Evolutionary conservation across 23 red algal genomes (phyloP), one percentile per base, ranked within the genome.

Genomic region (Gracilaria caudata): DNA sequence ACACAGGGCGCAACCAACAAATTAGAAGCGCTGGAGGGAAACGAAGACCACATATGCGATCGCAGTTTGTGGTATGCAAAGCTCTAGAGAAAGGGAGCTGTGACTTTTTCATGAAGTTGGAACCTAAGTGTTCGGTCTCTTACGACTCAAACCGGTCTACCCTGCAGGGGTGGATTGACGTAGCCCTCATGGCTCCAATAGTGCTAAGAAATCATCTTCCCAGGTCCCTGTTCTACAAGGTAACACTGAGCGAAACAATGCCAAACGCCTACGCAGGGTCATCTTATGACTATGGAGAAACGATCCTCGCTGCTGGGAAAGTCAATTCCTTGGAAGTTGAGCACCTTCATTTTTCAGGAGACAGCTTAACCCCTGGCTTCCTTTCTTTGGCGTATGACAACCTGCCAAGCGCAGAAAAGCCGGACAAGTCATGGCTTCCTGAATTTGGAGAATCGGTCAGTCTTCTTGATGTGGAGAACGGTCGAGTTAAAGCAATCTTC

Each of bases 301-400:
- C 73, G 7, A 63, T 86, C 25, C 30, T 86, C 30, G 90, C 90
- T 4, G 74, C 80, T 16, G 90, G 81, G 20, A 80, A 30, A 37
- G 51, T 93, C 49, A 29, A 70, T 16, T 73, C 90, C 1, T 66
- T 86, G 39, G 56, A 85, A 63, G 24, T 39, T 7, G 81, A 58
- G 17, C 81, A 93, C 56, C 72, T 93, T 40, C 90, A 93, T 79
- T 78, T 85, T 55, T 74, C 82, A 28, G 90, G 73, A 36, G 68
- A 85, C 44, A 86, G 64, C 33, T 33, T 85, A 28, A 86, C 40
- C 29, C 36, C 49, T n/a, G 56, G 65, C 28, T 85, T 85, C 19
- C 64, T 93, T 32, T 84, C 80, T 51, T 25, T 86, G 51, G 80
- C 73, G 33, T 93, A 68, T 39, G 90, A 93, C 55, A 93, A 93